These are phyloP conservation scores for Uronychia setigera DNA, from an alignment of 73 alveolate species.

Conservation along the genomic window DNA sequence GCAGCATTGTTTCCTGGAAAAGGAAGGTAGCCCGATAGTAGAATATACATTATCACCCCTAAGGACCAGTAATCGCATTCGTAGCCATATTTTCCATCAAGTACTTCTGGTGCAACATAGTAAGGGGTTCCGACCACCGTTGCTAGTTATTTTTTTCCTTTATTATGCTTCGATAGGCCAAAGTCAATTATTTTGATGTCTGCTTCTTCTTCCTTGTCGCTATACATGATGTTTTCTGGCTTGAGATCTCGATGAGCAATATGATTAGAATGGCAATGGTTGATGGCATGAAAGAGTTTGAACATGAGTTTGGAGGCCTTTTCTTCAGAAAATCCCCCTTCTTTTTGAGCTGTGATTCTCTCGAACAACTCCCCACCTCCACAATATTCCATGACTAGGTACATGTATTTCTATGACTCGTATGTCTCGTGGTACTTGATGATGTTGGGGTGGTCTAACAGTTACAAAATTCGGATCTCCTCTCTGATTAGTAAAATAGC, in stretches of 20 bases:
- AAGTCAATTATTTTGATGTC: constrained; percentile 82
- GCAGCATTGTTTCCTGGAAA: constrained; percentile 78
- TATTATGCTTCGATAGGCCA: constrained; percentile 76
- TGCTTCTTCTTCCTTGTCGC: constrained; percentile 46
- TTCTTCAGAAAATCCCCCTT: constrained; percentile 43
- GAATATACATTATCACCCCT: constrained; percentile 85
- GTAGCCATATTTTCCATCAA: constrained; percentile 81
- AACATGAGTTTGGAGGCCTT: constrained; percentile 58
- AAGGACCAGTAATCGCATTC: constrained; percentile 90
- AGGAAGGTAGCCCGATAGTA: constrained; percentile 87
- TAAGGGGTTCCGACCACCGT: constrained; percentile 91
- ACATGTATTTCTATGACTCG: constrained; percentile 38
- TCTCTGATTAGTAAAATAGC: constrained; percentile 12
- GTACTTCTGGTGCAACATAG: constrained; percentile 94
- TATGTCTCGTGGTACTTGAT: constrained; percentile 55
- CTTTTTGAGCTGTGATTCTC: constrained; percentile 24
- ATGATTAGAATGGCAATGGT: constrained; percentile 51
- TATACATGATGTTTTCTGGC: constrained; percentile 72
- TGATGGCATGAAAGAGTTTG: constrained; percentile 57
- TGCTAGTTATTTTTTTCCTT: constrained; percentile 59
- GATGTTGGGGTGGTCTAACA: constrained; percentile 61
- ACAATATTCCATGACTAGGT: constrained; percentile 60
- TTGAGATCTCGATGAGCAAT: constrained; percentile 68
- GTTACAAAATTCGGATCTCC: constrained; percentile 35
- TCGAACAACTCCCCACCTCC: constrained; percentile 66